phyloP scores from a whole-genome alignment of 192 early-diverging fungal species.

The Coemansia asiatica region DNA sequence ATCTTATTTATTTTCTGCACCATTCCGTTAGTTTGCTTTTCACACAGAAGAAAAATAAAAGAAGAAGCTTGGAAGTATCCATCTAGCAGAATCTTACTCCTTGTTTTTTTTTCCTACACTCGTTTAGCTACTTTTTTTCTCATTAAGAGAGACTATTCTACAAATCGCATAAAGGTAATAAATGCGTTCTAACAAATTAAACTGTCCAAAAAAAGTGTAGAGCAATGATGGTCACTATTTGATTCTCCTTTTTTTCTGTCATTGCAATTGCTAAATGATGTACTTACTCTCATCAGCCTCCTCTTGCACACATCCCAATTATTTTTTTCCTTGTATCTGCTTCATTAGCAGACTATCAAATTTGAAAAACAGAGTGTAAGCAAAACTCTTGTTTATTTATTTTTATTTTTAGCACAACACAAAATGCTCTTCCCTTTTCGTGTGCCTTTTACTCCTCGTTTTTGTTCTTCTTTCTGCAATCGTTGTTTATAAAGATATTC shows the following conservation, averaged over 20 bases:
- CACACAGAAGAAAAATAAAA: neutral
- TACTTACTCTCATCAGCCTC: neutral
- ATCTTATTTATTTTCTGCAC: neutral
- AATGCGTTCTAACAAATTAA: no score
- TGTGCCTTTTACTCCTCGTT: neutral
- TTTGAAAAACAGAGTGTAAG: neutral
- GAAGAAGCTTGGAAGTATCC: neutral
- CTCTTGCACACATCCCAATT: neutral
- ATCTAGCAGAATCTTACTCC: constrained; percentile 1
- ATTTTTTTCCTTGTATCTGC: neutral
- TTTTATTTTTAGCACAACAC: neutral
- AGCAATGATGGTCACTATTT: no score
- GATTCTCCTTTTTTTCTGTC: no score
- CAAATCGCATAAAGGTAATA: no score
- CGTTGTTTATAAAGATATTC: neutral
- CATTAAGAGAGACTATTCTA: no score
- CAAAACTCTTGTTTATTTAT: neutral
- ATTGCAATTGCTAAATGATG: no score
- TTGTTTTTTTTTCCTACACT: neutral
- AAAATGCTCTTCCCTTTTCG: constrained; percentile 6
- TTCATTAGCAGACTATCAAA: no score
- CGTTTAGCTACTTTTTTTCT: neutral
- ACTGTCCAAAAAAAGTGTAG: no score
- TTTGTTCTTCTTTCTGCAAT: neutral
- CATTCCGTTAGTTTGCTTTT: neutral